Percentiles rank a stretch among this genome's conserved stretches.
Evolutionary conservation across 768 basidiomycete species (phyloP).

Genomic region (Myochromella boudieri): DNA sequence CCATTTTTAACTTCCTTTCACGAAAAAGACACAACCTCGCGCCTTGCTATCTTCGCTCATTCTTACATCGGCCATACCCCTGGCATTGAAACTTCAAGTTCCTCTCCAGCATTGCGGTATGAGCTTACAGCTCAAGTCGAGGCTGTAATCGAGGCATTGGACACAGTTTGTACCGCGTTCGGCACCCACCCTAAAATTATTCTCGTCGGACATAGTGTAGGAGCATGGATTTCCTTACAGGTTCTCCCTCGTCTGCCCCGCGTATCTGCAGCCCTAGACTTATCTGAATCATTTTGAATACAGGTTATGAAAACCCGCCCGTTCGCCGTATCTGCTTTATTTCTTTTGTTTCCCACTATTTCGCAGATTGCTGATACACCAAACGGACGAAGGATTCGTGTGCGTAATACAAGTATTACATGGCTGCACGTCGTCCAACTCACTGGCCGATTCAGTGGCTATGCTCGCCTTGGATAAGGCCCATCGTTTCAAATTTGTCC

Average conservation of each 20-base stretch:
- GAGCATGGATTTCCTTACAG: conserved; percentile 67
- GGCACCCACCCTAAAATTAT: conserved; percentile 37
- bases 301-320: conserved; percentile 53
- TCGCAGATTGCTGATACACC: conserved; percentile 62
- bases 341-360: conserved; percentile 73
- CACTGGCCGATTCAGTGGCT: conserved; percentile 34
- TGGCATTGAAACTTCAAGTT: conserved; percentile 22
- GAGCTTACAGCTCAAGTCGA: conserved; percentile 52
- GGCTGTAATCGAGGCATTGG: conserved; percentile 54
- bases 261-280: no score
- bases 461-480: conserved; percentile 46
- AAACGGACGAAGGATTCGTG: conserved; percentile 59
- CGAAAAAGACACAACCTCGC: conserved; percentile 27
- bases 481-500: conserved; percentile 43
- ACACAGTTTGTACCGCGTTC: conserved; percentile 36
- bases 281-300: neutral
- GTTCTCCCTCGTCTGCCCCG: conserved; percentile 34
- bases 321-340: conserved; percentile 37
- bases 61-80: conserved; percentile 68
- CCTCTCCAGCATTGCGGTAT: conserved; percentile 23
- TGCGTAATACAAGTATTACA: conserved; percentile 32
- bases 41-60: conserved; percentile 57
- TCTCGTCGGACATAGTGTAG: conserved; percentile 68
- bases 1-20: conserved; percentile 61
- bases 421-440: neutral